A percentile compares a stretch with the other conserved stretches of the same genome.
These are phyloP conservation scores for Bacidia gigantensis DNA, from an alignment of 495 filamentous ascomycete genomes.

Conservation along the genomic window DNA sequence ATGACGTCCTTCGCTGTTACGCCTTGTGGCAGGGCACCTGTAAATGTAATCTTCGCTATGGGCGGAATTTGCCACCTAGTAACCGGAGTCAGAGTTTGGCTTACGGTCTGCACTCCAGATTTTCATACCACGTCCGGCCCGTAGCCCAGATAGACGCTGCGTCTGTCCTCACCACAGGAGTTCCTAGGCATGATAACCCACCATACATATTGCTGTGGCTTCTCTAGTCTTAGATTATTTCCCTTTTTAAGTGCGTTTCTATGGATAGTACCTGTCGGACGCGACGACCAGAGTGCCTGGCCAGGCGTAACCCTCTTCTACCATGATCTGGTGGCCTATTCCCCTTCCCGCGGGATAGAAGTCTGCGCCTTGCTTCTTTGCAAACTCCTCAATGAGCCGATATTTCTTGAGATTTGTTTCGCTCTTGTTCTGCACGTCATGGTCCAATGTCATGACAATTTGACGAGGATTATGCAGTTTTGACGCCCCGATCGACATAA, in stretches of 20 bases:
- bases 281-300: conserved; percentile 63
- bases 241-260: conserved; percentile 41
- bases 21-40: conserved; percentile 57
- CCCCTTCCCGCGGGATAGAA: conserved; percentile 77
- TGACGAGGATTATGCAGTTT: conserved; percentile 58
- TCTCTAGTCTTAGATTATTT: no score
- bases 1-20: conserved; percentile 96
- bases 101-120: no score
- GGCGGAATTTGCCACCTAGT: conserved; percentile 89
- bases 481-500: conserved; percentile 75
- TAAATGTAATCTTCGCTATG: conserved; percentile 66
- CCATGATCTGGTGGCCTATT: conserved; percentile 85
- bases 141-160: conserved; percentile 82
- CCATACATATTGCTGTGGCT: conserved; percentile 86
- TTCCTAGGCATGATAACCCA: conserved; percentile 65
- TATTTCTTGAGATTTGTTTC: conserved; percentile 80
- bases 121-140: conserved; percentile 66
- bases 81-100: no score
- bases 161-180: conserved; percentile 76
- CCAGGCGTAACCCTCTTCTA: conserved; percentile 71
- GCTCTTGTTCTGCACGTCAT: conserved; percentile 83
- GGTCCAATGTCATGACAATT: conserved; percentile 82
- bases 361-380: conserved; percentile 61
- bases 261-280: no score
- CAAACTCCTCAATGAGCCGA: conserved; percentile 72